These are phyloP conservation scores for Thielaviopsis populi DNA, from an alignment of 2,329 filamentous ascomycete species.

Conservation along the genomic window DNA sequence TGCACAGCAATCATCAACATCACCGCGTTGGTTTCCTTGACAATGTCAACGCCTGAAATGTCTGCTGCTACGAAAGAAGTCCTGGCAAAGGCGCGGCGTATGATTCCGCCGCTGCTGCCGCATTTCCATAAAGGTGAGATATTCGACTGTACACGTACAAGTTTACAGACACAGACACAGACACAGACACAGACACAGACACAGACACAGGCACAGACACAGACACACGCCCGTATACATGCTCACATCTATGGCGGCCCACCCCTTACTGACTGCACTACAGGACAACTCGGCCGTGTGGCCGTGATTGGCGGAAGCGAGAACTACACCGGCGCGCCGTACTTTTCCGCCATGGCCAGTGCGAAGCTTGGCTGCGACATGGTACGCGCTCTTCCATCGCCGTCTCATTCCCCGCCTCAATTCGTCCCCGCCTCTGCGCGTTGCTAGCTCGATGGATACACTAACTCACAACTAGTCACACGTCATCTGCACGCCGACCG, in stretches of 20 bases:
- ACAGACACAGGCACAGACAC: too few relatives aligned
- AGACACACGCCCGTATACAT: too few relatives aligned
- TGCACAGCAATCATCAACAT: neutral
- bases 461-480: slow-evolving; percentile 47
- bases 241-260: too few relatives aligned
- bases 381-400: too few relatives aligned
- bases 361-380: slow-evolving; percentile 81
- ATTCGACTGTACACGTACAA: neutral
- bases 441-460: too few relatives aligned
- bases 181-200: neutral
- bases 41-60: slow-evolving; percentile 31
- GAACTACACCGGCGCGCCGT: slow-evolving; percentile 93
- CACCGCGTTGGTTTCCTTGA: neutral
- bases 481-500: slow-evolving; percentile 86
- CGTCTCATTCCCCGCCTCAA: too few relatives aligned
- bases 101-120: slow-evolving; percentile 89
- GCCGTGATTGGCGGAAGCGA: slow-evolving; percentile 89
- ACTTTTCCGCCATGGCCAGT: slow-evolving; percentile 95
- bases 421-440: too few relatives aligned
- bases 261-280: neutral
- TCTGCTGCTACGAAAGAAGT: slow-evolving; percentile 58
- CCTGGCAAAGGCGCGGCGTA: slow-evolving; percentile 65
- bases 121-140: slow-evolving; percentile 81
- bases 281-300: slow-evolving; percentile 81
- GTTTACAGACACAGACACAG: neutral